A percentile compares a stretch with the other conserved stretches of the same genome.
phyloP scores from a whole-genome alignment of 139 green algal genomes.

The Chlamydomonas sp. region DNA sequence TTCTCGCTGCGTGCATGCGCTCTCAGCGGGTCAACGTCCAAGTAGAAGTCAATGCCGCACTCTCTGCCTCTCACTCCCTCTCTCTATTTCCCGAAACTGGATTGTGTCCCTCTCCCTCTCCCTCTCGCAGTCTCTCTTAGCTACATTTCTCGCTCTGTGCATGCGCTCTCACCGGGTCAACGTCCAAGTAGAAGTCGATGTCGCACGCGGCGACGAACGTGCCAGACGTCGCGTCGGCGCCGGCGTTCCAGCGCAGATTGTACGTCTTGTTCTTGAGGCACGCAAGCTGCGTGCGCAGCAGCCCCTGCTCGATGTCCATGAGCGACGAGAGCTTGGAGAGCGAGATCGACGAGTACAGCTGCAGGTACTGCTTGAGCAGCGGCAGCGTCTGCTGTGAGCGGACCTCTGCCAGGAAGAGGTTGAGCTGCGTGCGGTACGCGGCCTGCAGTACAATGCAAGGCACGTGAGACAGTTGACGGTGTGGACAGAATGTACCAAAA shows the following conservation, averaged over 20 bases:
- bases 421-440: conserved; percentile 85
- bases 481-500: neutral
- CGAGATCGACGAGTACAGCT: conserved; percentile 84
- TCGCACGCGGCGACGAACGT: conserved; percentile 29
- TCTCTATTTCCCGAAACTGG: too few species aligned
- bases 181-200: conserved; percentile 78
- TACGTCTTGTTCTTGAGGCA: conserved; percentile 61
- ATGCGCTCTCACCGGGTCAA: conserved; percentile 49
- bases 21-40: too few species aligned
- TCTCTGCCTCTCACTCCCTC: too few species aligned
- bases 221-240: conserved; percentile 25
- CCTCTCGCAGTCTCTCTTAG: too few species aligned
- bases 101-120: too few species aligned
- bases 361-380: conserved; percentile 75
- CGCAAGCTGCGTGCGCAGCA: conserved; percentile 59
- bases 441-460: neutral
- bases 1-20: too few species aligned
- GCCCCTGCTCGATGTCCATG: conserved; percentile 69
- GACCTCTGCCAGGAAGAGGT: conserved; percentile 70
- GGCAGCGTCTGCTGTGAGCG: conserved; percentile 29
- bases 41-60: too few species aligned
- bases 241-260: conserved; percentile 29
- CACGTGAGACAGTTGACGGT: neutral
- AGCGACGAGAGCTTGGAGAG: conserved; percentile 81
- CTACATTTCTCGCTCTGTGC: conserved; percentile 59